phyloP scores from a whole-genome alignment of 169 alveolate species.

The Cryptosporidium sp. region DNA sequence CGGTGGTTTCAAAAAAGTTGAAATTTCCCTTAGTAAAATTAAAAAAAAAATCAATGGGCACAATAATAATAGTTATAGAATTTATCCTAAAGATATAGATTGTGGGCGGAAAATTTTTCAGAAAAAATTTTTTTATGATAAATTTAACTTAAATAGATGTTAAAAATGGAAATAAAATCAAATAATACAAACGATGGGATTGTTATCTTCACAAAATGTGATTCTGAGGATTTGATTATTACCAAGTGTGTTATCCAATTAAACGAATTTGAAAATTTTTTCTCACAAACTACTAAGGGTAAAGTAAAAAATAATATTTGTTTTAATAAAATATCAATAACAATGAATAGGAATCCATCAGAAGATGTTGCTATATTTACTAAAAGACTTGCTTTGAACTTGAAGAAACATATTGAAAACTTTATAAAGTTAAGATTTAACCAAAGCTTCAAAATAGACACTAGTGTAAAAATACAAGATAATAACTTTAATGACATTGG shows the following conservation, averaged over 20 bases:
- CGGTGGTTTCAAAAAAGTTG: not conserved
- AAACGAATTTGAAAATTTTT: not conserved
- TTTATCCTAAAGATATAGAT: no score
- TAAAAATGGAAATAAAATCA: not conserved
- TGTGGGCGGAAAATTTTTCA: not conserved
- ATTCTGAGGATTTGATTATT: not conserved
- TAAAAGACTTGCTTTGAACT: constrained; percentile 52
- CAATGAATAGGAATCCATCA: constrained; percentile 70
- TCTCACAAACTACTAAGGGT: not conserved
- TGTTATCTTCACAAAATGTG: constrained; percentile 18
- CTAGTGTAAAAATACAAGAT: not conserved
- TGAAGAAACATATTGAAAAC: constrained; percentile 31
- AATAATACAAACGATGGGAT: not conserved
- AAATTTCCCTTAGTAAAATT: not conserved
- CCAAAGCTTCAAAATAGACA: not conserved
- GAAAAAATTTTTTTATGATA: not conserved
- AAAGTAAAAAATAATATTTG: constrained; percentile 5
- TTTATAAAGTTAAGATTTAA: constrained; percentile 13
- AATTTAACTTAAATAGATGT: not conserved
- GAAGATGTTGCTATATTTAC: constrained; percentile 5
- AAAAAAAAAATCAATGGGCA: no score
- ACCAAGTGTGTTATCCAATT: constrained; percentile 2
- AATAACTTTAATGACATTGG: not conserved
- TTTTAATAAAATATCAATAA: constrained; percentile 68
- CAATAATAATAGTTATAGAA: no score